Base-by-base conservation (phyloP, 2,329 filamentous ascomycete species). In the Fusarium avenaceum region DNA sequence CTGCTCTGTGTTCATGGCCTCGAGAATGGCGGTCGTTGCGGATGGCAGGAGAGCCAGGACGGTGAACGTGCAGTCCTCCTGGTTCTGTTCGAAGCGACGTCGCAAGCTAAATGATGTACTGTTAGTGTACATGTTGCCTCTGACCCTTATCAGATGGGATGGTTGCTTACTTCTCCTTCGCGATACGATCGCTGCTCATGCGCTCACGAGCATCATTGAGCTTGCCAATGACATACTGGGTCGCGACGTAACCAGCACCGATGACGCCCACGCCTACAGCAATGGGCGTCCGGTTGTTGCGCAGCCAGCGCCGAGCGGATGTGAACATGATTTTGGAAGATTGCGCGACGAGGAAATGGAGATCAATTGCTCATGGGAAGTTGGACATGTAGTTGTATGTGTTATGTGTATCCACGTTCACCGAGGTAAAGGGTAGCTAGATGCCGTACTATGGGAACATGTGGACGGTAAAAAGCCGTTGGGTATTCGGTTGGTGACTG, bases 1-100 rank as follows among this genome's bases (percentile, higher is more conserved):
- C 74, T 92, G 89, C 79, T 99, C 96, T 43, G 97, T 97, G 53
- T 96, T 93, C 73, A 98, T 88, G 32, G 91, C 90, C 71, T 93
- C 90, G 74, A 97, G 84, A 73, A 99, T 91, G 77, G 96, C 95
- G 71, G 96, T 89, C 24, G 94, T 94, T 8, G 94, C 92, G 33
- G 95, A 97, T 6, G 96, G 96, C 11, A 99, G 86, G 56, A 99
- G 89, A 30, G 95, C 96, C n/a, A 98, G 89, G 44, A 98, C 94
- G 38, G 96, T 99, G 78, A 96, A 97, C 47, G 95, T 97, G 81
- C 96, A 99, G 80, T 99, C 96, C 78, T 97, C 95, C 78, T 99
- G 96, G 80, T 99, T 99, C 81, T 99, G 96, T 79, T 98, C 93
- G 81, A 99, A 99, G 76, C 96, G 92, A 61, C 96, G 92, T 51